Percentiles rank a stretch among this genome's conserved stretches.
These are phyloP conservation scores for Paraconiothyrium brasiliense DNA, from an alignment of 2,329 filamentous ascomycete genomes.

Conservation along the genomic window DNA sequence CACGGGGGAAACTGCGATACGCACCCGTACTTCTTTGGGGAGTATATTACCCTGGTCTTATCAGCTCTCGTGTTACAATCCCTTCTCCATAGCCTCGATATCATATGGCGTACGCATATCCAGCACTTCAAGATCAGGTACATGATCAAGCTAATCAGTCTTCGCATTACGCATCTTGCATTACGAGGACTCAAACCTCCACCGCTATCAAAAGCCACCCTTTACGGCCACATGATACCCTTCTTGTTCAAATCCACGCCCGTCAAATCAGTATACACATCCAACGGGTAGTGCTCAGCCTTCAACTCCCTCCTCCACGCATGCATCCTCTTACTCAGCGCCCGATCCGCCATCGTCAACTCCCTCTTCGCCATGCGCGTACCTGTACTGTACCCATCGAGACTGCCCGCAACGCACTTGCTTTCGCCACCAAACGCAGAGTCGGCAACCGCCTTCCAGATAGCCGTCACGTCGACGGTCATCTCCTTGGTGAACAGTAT, in stretches of 20 bases:
- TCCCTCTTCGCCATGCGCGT: slow-evolving; percentile 35
- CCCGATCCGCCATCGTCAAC: slow-evolving; percentile 33
- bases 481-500: slow-evolving; percentile 68
- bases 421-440: slow-evolving; percentile 43
- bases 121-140: too few relatives aligned
- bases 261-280: slow-evolving; percentile 45
- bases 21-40: too few relatives aligned
- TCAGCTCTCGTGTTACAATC: too few relatives aligned
- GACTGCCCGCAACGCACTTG: slow-evolving; percentile 45
- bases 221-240: slow-evolving; percentile 39
- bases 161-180: too few relatives aligned
- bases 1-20: too few relatives aligned
- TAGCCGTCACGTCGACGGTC: slow-evolving; percentile 60
- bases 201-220: too few relatives aligned
- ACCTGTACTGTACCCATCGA: slow-evolving; percentile 27
- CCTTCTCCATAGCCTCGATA: too few relatives aligned
- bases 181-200: too few relatives aligned
- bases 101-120: too few relatives aligned
- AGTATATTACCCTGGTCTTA: too few relatives aligned
- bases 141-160: too few relatives aligned
- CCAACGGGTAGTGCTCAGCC: slow-evolving; percentile 45
- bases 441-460: slow-evolving; percentile 61
- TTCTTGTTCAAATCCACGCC: slow-evolving; percentile 28
- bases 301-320: slow-evolving; percentile 40
- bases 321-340: slow-evolving; percentile 38